These are phyloP conservation scores for Parastagonospora avenae DNA, from an alignment of 2,329 filamentous ascomycete species.

Conservation along the genomic window DNA sequence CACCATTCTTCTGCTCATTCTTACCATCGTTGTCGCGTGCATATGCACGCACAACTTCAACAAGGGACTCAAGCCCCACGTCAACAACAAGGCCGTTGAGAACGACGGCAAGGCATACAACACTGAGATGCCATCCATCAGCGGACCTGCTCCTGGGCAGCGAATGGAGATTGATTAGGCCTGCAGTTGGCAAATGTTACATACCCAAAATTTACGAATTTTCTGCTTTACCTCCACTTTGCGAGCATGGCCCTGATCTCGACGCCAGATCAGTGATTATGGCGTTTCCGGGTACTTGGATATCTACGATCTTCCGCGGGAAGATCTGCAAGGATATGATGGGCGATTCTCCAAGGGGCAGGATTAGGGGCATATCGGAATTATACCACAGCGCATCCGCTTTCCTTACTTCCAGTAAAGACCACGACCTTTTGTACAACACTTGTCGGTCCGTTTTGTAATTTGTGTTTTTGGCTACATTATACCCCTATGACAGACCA, in stretches of 20 bases:
- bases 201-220: conserved; percentile 26
- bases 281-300: conserved; percentile 29
- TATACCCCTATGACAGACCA: conserved; percentile 28
- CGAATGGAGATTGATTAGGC: conserved; percentile 49
- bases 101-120: conserved; percentile 56
- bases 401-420: conserved; percentile 12
- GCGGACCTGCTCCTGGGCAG: conserved; percentile 50
- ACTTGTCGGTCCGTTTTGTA: conserved; percentile 14
- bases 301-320: background rate
- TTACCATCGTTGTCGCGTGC: conserved; percentile 86
- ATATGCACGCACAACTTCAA: conserved; percentile 91
- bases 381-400: conserved; percentile 10
- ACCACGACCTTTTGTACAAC: conserved; percentile 16
- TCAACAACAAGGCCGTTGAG: conserved; percentile 63
- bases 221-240: conserved; percentile 26
- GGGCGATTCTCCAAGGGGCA: background rate
- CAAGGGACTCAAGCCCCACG: conserved; percentile 84
- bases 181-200: conserved; percentile 8
- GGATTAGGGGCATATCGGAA: background rate
- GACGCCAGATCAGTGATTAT: conserved; percentile 24
- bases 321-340: conserved; percentile 3
- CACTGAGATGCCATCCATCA: conserved; percentile 56
- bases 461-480: conserved; percentile 10
- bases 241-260: conserved; percentile 35
- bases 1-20: conserved; percentile 83